A percentile compares a stretch with the other conserved stretches of the same genome.
Evolutionary conservation across 306 rosid genomes (phyloP).

Genomic region (Sindora glabra): DNA sequence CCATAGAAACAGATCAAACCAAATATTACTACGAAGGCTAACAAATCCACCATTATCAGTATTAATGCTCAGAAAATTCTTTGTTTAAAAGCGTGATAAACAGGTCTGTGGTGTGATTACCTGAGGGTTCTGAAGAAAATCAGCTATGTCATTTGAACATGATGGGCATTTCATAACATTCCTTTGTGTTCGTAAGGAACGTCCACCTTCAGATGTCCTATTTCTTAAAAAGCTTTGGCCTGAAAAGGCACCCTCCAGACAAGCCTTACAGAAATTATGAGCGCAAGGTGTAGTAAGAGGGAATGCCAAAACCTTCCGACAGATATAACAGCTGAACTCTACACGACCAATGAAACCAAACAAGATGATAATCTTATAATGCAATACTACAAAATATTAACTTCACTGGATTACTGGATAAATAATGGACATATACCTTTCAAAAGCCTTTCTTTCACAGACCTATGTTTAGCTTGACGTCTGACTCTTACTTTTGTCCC

Average conservation of each 20-base stretch:
- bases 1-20: not conserved
- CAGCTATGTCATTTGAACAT: slow-evolving; percentile 56
- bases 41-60: not conserved
- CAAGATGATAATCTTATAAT: not conserved
- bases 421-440: slow-evolving; percentile 27
- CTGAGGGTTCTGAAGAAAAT: slow-evolving; percentile 70
- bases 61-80: not conserved
- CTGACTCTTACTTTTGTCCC: not conserved
- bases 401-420: not conserved
- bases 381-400: too few relatives aligned
- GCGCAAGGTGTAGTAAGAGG: slow-evolving; percentile 70
- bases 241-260: slow-evolving; percentile 49
- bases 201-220: slow-evolving; percentile 36
- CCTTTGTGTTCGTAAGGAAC: slow-evolving; percentile 55
- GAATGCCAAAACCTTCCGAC: slow-evolving; percentile 35
- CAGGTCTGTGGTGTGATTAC: slow-evolving; percentile 14
- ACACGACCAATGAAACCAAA: slow-evolving; percentile 4
- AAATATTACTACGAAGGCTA: not conserved
- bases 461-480: not conserved
- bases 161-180: slow-evolving; percentile 63
- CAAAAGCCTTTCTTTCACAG: slow-evolving; percentile 30
- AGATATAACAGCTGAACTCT: slow-evolving; percentile 60
- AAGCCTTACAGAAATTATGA: slow-evolving; percentile 61
- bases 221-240: slow-evolving; percentile 45
- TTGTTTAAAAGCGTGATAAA: not conserved